Conservation (phyloP, 768 basidiomycete genomes). For the Auriscalpium vulgare region DNA sequence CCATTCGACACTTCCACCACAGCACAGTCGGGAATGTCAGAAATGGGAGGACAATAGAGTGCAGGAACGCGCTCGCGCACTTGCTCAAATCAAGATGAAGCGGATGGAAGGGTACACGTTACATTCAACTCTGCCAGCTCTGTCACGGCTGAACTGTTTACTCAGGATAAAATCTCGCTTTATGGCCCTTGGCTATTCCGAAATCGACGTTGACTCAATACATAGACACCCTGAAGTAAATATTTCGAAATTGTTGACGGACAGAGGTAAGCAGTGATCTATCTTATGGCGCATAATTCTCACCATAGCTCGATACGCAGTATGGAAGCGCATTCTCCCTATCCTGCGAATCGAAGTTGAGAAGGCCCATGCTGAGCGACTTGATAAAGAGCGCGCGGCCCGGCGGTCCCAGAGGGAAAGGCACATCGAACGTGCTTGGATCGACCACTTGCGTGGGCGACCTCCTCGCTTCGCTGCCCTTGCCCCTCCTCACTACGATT, state of each 20-base stretch:
- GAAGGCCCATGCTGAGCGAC: neutral
- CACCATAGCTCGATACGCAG: neutral
- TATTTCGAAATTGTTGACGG: constrained; percentile 3
- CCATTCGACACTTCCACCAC: neutral
- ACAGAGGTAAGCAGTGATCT: constrained; percentile 3
- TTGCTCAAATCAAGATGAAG: constrained; percentile 1
- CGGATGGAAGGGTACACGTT: constrained; percentile 4
- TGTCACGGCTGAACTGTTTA: neutral
- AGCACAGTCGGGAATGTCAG: constrained; percentile 4
- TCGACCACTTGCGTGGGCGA: neutral
- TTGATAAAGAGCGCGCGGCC: neutral
- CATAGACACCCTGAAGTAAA: constrained; percentile 4
- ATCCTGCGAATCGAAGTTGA: neutral
- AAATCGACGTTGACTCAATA: neutral
- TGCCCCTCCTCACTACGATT: neutral
- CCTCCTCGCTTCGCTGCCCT: neutral
- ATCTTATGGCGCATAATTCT: neutral
- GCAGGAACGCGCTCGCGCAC: neutral
- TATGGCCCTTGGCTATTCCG: neutral
- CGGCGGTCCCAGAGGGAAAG: neutral
- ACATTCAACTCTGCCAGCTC: neutral
- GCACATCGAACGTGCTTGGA: neutral
- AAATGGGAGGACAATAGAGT: constrained; percentile 4
- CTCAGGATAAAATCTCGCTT: constrained; percentile 3
- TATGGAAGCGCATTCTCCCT: neutral